Evolutionary conservation across 306 rosid genomes (phyloP).

Genomic region (Hippophae tibetana): DNA sequence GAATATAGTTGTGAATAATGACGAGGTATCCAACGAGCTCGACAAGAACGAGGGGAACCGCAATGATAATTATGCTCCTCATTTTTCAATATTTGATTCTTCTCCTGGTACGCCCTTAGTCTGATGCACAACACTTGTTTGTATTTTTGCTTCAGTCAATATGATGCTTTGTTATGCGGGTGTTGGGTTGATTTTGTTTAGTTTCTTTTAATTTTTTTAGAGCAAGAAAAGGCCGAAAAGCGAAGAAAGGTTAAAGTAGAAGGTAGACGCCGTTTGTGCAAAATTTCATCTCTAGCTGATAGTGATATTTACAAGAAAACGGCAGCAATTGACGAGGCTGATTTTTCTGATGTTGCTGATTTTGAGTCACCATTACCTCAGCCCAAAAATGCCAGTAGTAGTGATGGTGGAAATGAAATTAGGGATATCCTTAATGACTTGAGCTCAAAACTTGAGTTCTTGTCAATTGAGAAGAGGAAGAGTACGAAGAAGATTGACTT

Average conservation of each 20-base stretch:
- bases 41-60: background rate
- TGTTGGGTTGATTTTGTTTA: background rate
- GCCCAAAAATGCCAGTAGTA: slow-evolving; percentile 13
- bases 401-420: slow-evolving; percentile 48
- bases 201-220: slow-evolving; percentile 17
- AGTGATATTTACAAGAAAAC: slow-evolving; percentile 10
- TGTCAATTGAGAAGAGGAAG: slow-evolving; percentile 57
- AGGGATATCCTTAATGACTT: slow-evolving; percentile 67
- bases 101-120: slow-evolving; percentile 20
- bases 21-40: slow-evolving; percentile 14
- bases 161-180: background rate
- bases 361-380: slow-evolving; percentile 45
- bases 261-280: slow-evolving; percentile 83
- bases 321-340: slow-evolving; percentile 25
- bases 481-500: slow-evolving; percentile 10
- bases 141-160: background rate
- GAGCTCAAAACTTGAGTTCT: slow-evolving; percentile 57
- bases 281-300: slow-evolving; percentile 29
- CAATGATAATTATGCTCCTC: slow-evolving; percentile 21
- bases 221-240: slow-evolving; percentile 21
- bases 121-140: slow-evolving; percentile 1
- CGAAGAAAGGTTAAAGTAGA: slow-evolving; percentile 43
- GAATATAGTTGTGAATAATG: slow-evolving; percentile 6
- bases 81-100: slow-evolving; percentile 42
- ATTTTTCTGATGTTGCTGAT: slow-evolving; percentile 28